Conservation (phyloP, 192 early-diverging fungal species). For the Lobosporangium transversale region DNA sequence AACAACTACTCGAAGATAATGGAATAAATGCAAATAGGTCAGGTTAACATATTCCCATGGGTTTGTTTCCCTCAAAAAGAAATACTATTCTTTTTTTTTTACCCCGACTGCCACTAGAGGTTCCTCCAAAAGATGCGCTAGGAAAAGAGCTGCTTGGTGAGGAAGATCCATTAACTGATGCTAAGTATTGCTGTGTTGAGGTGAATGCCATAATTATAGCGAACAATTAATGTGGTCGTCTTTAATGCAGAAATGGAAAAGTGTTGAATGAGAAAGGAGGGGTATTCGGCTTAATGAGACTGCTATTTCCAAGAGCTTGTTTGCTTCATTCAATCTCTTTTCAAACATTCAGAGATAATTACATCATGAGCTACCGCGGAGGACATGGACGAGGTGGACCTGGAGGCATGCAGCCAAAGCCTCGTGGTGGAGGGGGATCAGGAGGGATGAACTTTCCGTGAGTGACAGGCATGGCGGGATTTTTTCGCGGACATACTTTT, state of each 20-base stretch:
- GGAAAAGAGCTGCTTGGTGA: conserved; percentile 24
- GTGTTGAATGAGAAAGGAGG: not conserved
- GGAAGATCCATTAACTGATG: conserved; percentile 40
- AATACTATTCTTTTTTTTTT: too few relatives aligned
- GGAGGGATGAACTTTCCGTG: conserved; percentile 44
- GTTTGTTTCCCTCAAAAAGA: too few relatives aligned
- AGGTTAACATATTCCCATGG: too few relatives aligned
- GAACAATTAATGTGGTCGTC: not conserved
- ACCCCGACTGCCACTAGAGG: conserved; percentile 20
- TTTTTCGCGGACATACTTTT: too few relatives aligned
- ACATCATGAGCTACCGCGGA: conserved; percentile 26
- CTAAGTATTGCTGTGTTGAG: conserved; percentile 42
- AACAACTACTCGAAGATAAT: too few relatives aligned
- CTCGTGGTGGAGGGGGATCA: conserved; percentile 31
- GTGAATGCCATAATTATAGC: conserved; percentile 26
- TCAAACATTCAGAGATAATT: too few relatives aligned
- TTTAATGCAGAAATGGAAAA: not conserved
- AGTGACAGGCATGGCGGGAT: not conserved
- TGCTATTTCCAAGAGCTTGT: too few relatives aligned
- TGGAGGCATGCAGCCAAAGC: conserved; percentile 36
- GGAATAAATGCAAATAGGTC: too few relatives aligned
- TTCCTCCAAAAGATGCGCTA: conserved; percentile 26
- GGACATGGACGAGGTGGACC: conserved; percentile 36
- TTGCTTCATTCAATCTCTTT: too few relatives aligned
- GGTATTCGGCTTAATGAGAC: too few relatives aligned